Conservation (phyloP, 257 asterid species). For the Solanum neorickii region DNA sequence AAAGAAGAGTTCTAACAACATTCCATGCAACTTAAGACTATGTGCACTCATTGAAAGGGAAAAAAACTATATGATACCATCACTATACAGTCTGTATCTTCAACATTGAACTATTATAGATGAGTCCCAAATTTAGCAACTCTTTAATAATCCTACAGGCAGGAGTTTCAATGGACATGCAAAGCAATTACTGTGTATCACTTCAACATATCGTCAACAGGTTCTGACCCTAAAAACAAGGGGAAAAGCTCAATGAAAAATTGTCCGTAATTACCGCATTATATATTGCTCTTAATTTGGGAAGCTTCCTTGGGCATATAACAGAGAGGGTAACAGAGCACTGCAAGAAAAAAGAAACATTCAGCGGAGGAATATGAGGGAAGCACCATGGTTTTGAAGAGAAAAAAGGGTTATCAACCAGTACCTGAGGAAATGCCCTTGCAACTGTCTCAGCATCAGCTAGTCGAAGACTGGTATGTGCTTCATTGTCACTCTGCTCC, state of each 20-base stretch:
- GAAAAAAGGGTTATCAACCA: neutral
- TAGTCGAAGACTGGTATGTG: slow-evolving; percentile 45
- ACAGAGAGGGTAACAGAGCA: slow-evolving; percentile 74
- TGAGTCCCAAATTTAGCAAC: neutral
- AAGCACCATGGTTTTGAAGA: neutral
- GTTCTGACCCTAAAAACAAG: neutral
- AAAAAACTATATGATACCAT: neutral
- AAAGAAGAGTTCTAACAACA: neutral
- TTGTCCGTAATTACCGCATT: slow-evolving; percentile 46
- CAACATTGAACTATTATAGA: neutral
- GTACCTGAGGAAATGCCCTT: slow-evolving; percentile 75
- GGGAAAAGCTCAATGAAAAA: neutral
- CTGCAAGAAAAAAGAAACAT: slow-evolving; percentile 34
- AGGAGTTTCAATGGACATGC: neutral
- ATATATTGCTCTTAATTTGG: slow-evolving; percentile 67
- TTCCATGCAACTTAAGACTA: neutral
- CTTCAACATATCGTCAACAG: neutral
- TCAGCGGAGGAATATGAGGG: neutral
- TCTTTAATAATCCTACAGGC: neutral
- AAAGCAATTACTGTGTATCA: neutral
- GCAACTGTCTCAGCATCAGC: slow-evolving; percentile 85
- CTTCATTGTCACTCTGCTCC: slow-evolving; percentile 50
- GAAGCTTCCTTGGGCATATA: slow-evolving; percentile 90
- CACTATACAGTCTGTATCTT: neutral
- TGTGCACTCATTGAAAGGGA: neutral